A percentile compares a stretch with the other conserved stretches of the same genome.
phyloP scores from a whole-genome alignment of 768 basidiomycete genomes.

The Panellus pusillus region DNA sequence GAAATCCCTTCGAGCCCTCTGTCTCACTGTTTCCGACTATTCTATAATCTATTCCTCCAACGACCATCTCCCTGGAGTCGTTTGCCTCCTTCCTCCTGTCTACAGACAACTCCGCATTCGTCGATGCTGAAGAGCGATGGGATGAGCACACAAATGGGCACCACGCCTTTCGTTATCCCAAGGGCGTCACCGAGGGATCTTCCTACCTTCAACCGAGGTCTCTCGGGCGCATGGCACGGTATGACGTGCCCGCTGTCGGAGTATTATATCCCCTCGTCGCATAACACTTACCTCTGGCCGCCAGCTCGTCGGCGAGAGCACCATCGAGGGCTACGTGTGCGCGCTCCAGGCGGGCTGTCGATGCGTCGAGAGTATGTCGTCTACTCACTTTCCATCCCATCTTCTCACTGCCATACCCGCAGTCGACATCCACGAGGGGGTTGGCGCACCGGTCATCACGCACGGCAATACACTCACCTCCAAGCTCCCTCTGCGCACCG shows the following conservation, averaged over 20 bases:
- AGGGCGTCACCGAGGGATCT: neutral
- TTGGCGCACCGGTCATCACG: conserved; percentile 81
- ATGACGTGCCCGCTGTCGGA: conserved; percentile 89
- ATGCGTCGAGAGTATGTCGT: conserved; percentile 76
- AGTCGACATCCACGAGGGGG: conserved; percentile 95
- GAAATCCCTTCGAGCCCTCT: conserved; percentile 20
- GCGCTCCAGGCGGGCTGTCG: conserved; percentile 86
- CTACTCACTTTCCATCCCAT: conserved; percentile 41
- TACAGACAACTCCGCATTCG: conserved; percentile 63
- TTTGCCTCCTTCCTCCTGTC: conserved; percentile 84
- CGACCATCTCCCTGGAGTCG: conserved; percentile 53
- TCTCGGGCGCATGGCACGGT: conserved; percentile 55
- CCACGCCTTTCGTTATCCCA: neutral
- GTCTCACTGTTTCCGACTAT: neutral
- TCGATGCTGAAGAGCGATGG: conserved; percentile 39
- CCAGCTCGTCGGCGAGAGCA: conserved; percentile 76
- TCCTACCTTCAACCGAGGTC: conserved; percentile 25
- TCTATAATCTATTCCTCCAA: conserved; percentile 4
- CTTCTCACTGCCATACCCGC: neutral
- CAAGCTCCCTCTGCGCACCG: conserved; percentile 79
- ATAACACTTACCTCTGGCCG: conserved; percentile 86
- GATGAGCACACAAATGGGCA: conserved; percentile 45
- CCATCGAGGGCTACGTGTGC: conserved; percentile 84
- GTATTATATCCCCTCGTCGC: conserved; percentile 88
- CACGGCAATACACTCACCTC: conserved; percentile 92